Conservation (phyloP, 306 rosid species). For the Vicia faba region DNA sequence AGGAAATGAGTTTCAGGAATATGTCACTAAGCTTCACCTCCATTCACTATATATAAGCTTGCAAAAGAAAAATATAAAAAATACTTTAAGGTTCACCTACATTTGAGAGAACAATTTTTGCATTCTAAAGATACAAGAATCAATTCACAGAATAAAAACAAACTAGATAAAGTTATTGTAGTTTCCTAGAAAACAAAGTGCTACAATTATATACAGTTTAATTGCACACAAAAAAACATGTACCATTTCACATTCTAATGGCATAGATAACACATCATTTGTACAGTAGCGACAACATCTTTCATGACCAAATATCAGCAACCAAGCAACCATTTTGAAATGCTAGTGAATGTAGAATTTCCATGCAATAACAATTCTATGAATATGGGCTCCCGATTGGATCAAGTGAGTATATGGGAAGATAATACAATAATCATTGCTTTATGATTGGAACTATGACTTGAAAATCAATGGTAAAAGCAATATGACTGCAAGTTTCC, state of each 20-base stretch:
- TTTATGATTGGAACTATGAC: constrained; percentile 8
- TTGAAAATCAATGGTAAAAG: constrained; percentile 2
- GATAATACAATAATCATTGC: constrained; percentile 28
- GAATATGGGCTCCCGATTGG: background rate
- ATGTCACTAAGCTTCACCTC: constrained; percentile 46
- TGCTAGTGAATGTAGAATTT: constrained; percentile 9
- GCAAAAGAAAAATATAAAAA: background rate
- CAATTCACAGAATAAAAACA: constrained; percentile 10
- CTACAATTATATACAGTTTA: background rate
- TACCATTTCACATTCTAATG: background rate
- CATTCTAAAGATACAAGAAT: constrained; percentile 1
- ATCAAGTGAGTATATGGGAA: constrained; percentile 23
- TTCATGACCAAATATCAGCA: constrained; percentile 1
- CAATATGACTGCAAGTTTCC: constrained; percentile 28
- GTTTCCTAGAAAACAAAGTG: background rate
- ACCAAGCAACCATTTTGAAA: constrained; percentile 12
- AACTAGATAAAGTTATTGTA: constrained; percentile 6
- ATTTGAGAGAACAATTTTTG: background rate
- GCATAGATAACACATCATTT: constrained; percentile 10
- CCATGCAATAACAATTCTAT: constrained; percentile 8
- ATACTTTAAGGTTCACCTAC: background rate
- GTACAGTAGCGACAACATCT: background rate
- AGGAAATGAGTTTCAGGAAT: constrained; percentile 38
- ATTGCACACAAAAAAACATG: background rate
- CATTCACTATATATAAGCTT: constrained; percentile 28